These are phyloP conservation scores for Lecanicillium sp. DNA, from an alignment of 2,329 filamentous ascomycete species.

Conservation along the genomic window DNA sequence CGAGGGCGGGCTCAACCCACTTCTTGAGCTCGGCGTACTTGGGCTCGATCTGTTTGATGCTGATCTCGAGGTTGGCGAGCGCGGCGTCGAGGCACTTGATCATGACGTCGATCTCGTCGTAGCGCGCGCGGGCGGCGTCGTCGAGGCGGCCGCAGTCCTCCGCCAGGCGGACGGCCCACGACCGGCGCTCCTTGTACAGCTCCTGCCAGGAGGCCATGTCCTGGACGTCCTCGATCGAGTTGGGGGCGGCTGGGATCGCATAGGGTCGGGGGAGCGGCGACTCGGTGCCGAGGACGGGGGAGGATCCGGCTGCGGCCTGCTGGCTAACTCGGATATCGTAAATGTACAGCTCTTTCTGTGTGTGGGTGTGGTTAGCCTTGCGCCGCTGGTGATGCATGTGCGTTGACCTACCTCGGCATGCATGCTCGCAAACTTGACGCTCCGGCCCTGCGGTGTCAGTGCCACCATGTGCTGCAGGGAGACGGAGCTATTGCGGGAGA, in stretches of 20 bases:
- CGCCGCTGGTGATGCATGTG: neutral
- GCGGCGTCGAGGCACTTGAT: slow-evolving; percentile 77
- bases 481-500: slow-evolving; percentile 68
- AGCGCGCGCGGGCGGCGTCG: slow-evolving; percentile 55
- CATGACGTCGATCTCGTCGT: slow-evolving; percentile 69
- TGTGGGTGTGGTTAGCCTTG: slow-evolving; percentile 5
- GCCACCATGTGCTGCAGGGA: slow-evolving; percentile 75
- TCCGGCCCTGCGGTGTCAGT: slow-evolving; percentile 78
- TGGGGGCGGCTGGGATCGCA: slow-evolving; percentile 64
- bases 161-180: slow-evolving; percentile 69
- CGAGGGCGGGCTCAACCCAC: slow-evolving; percentile 62
- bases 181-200: slow-evolving; percentile 72
- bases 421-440: slow-evolving; percentile 73
- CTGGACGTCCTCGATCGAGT: slow-evolving; percentile 72
- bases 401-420: slow-evolving; percentile 62
- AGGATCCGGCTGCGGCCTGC: slow-evolving; percentile 40
- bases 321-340: slow-evolving; percentile 78
- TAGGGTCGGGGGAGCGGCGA: slow-evolving; percentile 47
- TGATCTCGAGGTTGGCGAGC: slow-evolving; percentile 74
- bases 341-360: slow-evolving; percentile 83
- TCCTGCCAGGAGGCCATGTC: slow-evolving; percentile 83
- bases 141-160: slow-evolving; percentile 64
- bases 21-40: slow-evolving; percentile 65
- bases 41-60: slow-evolving; percentile 64
- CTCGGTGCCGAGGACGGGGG: slow-evolving; percentile 41